A percentile compares a stretch with the other conserved stretches of the same genome.
These are phyloP conservation scores for Exophiala lecanii-corni DNA, from an alignment of 2,329 filamentous ascomycete genomes.

Conservation along the genomic window DNA sequence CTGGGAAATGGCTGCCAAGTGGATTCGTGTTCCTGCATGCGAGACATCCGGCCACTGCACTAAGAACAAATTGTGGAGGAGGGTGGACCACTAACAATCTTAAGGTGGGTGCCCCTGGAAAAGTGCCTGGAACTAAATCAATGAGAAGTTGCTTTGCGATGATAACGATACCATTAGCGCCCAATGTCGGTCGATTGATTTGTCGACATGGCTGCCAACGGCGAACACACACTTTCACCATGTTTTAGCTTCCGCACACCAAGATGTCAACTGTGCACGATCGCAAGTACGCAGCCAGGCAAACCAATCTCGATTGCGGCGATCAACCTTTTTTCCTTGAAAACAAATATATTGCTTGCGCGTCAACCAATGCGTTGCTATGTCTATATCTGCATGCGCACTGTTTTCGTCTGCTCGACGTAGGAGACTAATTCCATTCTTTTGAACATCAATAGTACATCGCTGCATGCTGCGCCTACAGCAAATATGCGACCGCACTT, in stretches of 20 bases:
- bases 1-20: too few species aligned
- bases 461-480: too few species aligned
- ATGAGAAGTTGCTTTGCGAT: neutral
- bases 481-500: conserved; percentile 13
- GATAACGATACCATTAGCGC: neutral
- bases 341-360: neutral
- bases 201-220: neutral
- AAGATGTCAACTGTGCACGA: too few species aligned
- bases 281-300: neutral
- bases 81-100: neutral
- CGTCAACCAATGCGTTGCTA: neutral
- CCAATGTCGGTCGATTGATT: neutral
- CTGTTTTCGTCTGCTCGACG: too few species aligned
- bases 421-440: too few species aligned
- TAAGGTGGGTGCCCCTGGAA: neutral
- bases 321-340: neutral
- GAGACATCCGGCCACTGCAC: neutral
- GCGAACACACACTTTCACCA: neutral
- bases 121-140: neutral
- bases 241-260: neutral
- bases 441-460: too few species aligned
- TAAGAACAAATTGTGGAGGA: neutral
- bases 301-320: neutral
- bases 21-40: too few species aligned
- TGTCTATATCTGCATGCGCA: neutral